Evolutionary conservation across 2,329 filamentous ascomycete genomes (phyloP).

Genomic region (Ophiostoma tasmaniense): DNA sequence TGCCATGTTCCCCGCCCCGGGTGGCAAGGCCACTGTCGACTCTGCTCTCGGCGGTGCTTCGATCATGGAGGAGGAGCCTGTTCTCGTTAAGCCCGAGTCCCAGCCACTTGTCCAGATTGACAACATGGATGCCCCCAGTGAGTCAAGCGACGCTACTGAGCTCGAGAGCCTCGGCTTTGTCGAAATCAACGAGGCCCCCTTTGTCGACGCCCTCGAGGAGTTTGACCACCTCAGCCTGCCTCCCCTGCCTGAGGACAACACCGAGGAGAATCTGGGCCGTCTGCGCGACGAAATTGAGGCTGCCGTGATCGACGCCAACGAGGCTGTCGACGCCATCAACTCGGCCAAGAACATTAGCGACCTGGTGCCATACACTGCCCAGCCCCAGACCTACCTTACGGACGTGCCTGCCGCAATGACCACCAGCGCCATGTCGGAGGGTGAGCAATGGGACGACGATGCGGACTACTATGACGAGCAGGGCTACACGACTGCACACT

Average conservation of each 20-base stretch:
- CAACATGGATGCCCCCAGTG: too few species aligned
- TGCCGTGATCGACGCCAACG: slow-evolving; percentile 3
- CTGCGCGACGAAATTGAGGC: slow-evolving; percentile 15
- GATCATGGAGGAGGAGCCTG: neutral
- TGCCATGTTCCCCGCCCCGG: slow-evolving; percentile 9
- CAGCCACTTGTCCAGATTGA: too few species aligned
- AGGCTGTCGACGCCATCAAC: neutral
- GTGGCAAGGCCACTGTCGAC: neutral
- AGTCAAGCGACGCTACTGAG: neutral
- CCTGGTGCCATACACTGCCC: neutral
- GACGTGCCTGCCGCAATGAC: slow-evolving; percentile 14
- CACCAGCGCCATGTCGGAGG: slow-evolving; percentile 32
- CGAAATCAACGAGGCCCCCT: slow-evolving; percentile 34
- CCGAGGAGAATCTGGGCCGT: slow-evolving; percentile 5
- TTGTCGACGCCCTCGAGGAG: slow-evolving; percentile 40
- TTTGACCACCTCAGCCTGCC: slow-evolving; percentile 19
- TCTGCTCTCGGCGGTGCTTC: neutral
- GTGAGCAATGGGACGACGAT: slow-evolving; percentile 71
- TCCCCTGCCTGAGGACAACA: slow-evolving; percentile 1
- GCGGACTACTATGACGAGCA: slow-evolving; percentile 59
- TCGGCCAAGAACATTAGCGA: neutral
- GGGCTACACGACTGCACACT: slow-evolving; percentile 70
- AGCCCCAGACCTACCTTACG: slow-evolving; percentile 8
- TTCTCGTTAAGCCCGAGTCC: neutral
- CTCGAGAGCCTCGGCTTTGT: slow-evolving; percentile 23